These are phyloP conservation scores for Darksidea phi DNA, from an alignment of 495 filamentous ascomycete genomes.

Conservation along the genomic window DNA sequence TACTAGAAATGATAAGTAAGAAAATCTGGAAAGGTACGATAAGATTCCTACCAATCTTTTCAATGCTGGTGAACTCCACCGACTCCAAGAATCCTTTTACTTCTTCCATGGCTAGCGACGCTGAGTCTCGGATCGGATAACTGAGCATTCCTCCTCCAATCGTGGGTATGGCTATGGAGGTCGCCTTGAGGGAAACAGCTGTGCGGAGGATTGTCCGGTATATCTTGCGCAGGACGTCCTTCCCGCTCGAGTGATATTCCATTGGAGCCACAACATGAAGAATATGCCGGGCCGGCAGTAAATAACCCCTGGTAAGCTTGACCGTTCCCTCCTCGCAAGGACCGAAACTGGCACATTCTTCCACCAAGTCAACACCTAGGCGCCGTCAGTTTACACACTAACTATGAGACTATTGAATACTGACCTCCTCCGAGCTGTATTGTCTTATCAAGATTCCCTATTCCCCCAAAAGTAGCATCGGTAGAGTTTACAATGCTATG, in stretches of 20 bases:
- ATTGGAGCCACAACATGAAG: constrained; percentile 28
- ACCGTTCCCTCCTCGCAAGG: constrained; percentile 27
- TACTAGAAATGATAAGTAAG: constrained; percentile 3
- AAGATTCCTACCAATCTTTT: constrained; percentile 19
- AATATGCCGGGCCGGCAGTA: constrained; percentile 21
- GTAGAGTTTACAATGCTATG: constrained; percentile 29
- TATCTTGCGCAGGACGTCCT: constrained; percentile 21
- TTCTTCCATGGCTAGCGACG: constrained; percentile 28
- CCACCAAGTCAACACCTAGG: constrained; percentile 13
- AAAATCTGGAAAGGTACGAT: too few relatives aligned
- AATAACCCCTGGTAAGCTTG: constrained; percentile 21
- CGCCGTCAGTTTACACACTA: too few relatives aligned
- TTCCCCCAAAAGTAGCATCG: constrained; percentile 18
- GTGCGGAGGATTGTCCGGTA: constrained; percentile 19
- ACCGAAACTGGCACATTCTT: constrained; percentile 25
- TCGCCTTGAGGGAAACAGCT: constrained; percentile 18
- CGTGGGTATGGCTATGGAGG: constrained; percentile 27
- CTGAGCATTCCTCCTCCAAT: constrained; percentile 32
- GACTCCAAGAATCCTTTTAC: constrained; percentile 31
- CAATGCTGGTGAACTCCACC: constrained; percentile 3
- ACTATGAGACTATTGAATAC: too few relatives aligned
- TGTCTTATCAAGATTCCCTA: constrained; percentile 24
- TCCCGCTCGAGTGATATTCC: constrained; percentile 12
- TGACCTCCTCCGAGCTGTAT: neutral
- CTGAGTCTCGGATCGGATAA: constrained; percentile 17